Base-by-base conservation (phyloP, 2,329 filamentous ascomycete species). In the Magnaporthales sp. region DNA sequence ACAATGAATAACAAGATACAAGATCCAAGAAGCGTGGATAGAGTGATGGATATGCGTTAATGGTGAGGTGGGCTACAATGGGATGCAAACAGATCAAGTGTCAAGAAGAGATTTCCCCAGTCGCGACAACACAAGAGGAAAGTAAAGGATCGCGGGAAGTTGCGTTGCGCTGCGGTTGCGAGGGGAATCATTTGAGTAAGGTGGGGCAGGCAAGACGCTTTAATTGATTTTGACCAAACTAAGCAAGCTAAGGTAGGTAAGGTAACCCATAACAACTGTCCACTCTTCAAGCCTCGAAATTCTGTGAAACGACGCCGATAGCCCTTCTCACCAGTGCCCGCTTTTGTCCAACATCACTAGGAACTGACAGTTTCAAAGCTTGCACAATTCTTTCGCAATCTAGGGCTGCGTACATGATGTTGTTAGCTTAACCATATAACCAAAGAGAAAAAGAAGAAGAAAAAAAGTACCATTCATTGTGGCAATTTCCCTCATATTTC, bases 91-190 rank as follows among this genome's bases (percentile, higher is more conserved):
- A 27, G 26, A 60, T 27, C 22, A 26, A 58, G 24, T 10, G 13
- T 15, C 24, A 60, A 9, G 56, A 3, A 24, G 56, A 60, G 11
- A 5, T 15, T 29, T 60, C 19, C 8, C 27, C 38, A n/a, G 56
- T 60, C 56, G 56, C 56, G 13, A 60, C 22, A 60, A 24, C 3
- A 56, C 19, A 13, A 27, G 13, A 51, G 11, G 38, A 29, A 26
- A 58, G 26, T 27, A 27, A 27, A 29, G 15, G 19, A 56, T 10
- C 15, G 22, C 38, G 63, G 29, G 51, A 58, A 31, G 38, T 15
- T 64, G 62, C 62, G 62, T 10, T 31, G 62, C 46, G 32, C 22
- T 64, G 32, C 46, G 62, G 32, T 38, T 46, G 62, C 30, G 62
- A 29, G n/a, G 62, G 30, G 62, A n/a, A 27, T 60, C 29, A 26